These are phyloP conservation scores for Cryptococcus hybrid DNA, from an alignment of 1,284 basidiomycete genomes.

Conservation along the genomic window DNA sequence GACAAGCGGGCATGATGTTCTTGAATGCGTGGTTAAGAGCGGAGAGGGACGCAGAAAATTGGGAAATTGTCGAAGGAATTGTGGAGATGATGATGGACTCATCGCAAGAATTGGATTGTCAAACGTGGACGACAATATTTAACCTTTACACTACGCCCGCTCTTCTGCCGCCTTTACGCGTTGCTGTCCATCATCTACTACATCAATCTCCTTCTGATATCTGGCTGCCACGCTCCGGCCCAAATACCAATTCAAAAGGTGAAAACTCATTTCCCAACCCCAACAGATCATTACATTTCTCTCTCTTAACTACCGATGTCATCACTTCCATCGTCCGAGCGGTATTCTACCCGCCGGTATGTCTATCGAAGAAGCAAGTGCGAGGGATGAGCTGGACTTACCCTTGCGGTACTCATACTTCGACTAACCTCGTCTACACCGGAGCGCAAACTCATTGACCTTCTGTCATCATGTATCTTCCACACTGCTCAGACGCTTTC, in stretches of 20 bases:
- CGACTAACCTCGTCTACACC: neutral
- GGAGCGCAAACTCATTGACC: neutral
- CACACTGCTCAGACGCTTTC: constrained; percentile 1
- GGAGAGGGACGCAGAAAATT: constrained; percentile 16
- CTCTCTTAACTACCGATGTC: neutral
- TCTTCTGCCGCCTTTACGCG: constrained; percentile 1
- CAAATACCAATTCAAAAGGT: neutral
- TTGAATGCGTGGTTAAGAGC: constrained; percentile 27
- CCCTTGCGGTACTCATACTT: constrained; percentile 3
- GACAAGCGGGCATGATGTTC: constrained; percentile 8
- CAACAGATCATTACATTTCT: neutral
- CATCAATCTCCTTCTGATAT: neutral
- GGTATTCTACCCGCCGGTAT: neutral
- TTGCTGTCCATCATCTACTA: constrained; percentile 3
- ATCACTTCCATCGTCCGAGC: constrained; percentile 8
- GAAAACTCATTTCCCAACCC: neutral
- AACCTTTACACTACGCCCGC: constrained; percentile 3
- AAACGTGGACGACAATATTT: constrained; percentile 8
- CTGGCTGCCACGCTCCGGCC: no score
- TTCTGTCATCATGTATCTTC: neutral
- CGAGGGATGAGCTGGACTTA: constrained; percentile 1
- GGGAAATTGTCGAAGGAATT: constrained; percentile 5
- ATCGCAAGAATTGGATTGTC: neutral
- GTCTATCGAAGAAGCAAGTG: neutral
- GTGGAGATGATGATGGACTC: constrained; percentile 14